Base-by-base conservation (phyloP, 345 rosid species). In the Gossypium herbaceum region DNA sequence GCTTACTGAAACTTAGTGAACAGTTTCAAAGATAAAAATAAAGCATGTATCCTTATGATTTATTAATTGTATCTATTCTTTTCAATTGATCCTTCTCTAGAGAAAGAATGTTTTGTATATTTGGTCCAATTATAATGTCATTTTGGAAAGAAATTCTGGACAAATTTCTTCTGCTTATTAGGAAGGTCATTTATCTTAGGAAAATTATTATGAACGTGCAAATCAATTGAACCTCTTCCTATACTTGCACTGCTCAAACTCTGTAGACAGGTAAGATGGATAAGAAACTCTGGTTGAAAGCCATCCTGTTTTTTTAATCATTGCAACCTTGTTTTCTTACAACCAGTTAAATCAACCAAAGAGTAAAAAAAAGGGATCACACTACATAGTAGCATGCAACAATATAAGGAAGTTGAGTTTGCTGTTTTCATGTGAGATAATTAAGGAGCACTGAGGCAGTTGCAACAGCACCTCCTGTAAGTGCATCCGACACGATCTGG, bases 401-500 rank as follows among this genome's bases (percentile, higher is more conserved):
- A 34, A 55, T 1, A 34, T 41, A 65, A 16, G 7, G 16, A 19
- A n/a, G 20, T 12, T 4, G 12, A 43, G 51, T 56, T 54, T 64
- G 51, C 22, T 12, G 12, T 20, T 12, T n/a, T 83, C 69, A 88
- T 39, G 77, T 52, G 62, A 88, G 87, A 73, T 84, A 62, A 70
- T 86, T 86, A 62, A 94, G 75, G 88, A 94, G 87, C 76, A 84
- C 79, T 29, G 93, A 88, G 45, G 97, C 97, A n/a, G 94, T 86
- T 22, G 97, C 98, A 68, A 91, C 79, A 22, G 94, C 97, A 2
- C 91, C 92, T 75, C 94, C 97, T 2, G 89, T 82, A 50, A 94
- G 85, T 76, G 97, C 92, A 84, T 86, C 87, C 0, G 86, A 52
- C 71, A 87, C 87, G 9, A 92, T 47, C 78, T 76, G 88, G 81